Evolutionary conservation across 345 rosid genomes (phyloP), one percentile per base, ranked within the genome.

Genomic region (Aethionema arabicum): DNA sequence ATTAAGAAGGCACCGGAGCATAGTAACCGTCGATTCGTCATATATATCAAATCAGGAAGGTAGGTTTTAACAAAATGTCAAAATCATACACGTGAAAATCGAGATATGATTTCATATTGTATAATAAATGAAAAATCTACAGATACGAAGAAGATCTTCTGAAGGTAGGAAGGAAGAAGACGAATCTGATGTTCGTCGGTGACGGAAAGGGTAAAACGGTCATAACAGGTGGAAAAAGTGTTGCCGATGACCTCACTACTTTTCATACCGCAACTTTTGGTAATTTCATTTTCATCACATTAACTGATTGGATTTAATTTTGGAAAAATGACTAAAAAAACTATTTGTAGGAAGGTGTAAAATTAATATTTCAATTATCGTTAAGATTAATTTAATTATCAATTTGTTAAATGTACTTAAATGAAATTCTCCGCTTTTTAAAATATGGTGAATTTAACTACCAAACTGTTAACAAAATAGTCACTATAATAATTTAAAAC

Each of bases 221-320:
- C 50, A 85, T 93, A 21, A 37, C 96, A 1, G 96, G 97, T 1
- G 74, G 87, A 0, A 93, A 72, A 63, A 90, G 89, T 49, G 68
- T 87, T 8, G 47, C 14, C 11, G 82, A 86, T 27, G 67, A 80
- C 32, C 7, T 90, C 31, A 93, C 99, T 0, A 93, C 99, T 12
- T 93, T 93, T 69, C 96, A 82, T 77, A 93, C 99, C 1, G 96
- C 99, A 4, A 70, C 96, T 30, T 93, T 93, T 31, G 97, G 99
- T 93, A 82, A 52, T n/a, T 12, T 27, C 21, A 14, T n/a, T n/a
- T 12, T 27, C 21, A 14, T n/a, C 8, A 47, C 31, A 21, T 21
- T 21, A 21, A 21, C 27, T 2, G 27, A 21, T 21, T 21, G 27
- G 2, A 21, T 21, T 21, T 21, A 1, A 21, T 21, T 21, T 21